Evolutionary conservation across 2,329 filamentous ascomycete species (phyloP).

Genomic region (Cylindrodendrum hubeiense): DNA sequence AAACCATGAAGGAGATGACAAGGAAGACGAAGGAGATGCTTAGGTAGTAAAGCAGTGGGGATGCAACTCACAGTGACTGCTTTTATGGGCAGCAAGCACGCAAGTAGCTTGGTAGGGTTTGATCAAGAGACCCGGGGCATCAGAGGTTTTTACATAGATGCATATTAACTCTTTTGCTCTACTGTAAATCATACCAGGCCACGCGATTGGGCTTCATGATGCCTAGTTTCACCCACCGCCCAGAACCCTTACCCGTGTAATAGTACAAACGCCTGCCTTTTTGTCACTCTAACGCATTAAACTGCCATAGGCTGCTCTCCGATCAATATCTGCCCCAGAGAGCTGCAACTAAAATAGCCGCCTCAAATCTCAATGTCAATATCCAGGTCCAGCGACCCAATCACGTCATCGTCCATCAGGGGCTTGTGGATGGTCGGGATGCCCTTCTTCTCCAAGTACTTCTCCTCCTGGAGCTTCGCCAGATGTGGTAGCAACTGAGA

Average conservation of each 20-base stretch:
- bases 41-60: too few relatives aligned
- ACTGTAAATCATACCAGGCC: too few relatives aligned
- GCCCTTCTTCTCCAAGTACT: slow-evolving; percentile 68
- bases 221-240: slow-evolving; percentile 10
- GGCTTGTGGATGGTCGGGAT: slow-evolving; percentile 80
- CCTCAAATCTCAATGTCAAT: slow-evolving; percentile 88
- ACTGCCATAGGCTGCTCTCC: slow-evolving; percentile 3
- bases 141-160: too few relatives aligned
- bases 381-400: slow-evolving; percentile 88
- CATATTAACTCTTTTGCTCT: too few relatives aligned
- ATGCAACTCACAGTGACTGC: too few relatives aligned
- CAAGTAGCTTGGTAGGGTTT: too few relatives aligned
- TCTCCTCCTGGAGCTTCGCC: slow-evolving; percentile 65
- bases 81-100: too few relatives aligned
- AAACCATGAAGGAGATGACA: too few relatives aligned
- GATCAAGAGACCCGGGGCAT: too few relatives aligned
- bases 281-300: slow-evolving; percentile 17
- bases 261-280: slow-evolving; percentile 22
- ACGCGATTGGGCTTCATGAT: too few relatives aligned
- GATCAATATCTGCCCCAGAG: neutral
- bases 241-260: slow-evolving; percentile 2
- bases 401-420: slow-evolving; percentile 91
- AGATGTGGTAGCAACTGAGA: slow-evolving; percentile 62
- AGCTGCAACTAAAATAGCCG: neutral
- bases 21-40: too few relatives aligned